These are phyloP conservation scores for Backusella psychrophila DNA, from an alignment of 192 early-diverging fungal genomes.

Conservation along the genomic window DNA sequence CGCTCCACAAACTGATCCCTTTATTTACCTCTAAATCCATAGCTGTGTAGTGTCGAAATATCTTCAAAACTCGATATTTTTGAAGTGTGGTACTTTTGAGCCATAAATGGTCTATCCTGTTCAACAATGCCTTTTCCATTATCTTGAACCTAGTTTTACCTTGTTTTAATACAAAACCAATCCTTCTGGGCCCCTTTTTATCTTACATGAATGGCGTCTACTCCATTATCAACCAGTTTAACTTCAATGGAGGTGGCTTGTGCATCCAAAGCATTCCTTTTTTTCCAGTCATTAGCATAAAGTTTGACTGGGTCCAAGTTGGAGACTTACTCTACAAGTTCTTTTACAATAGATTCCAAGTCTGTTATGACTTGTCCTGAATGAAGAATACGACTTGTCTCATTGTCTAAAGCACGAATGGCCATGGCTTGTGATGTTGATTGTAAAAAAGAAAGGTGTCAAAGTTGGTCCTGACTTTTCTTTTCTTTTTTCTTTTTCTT, in stretches of 20 bases:
- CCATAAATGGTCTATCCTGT: constrained; percentile 34
- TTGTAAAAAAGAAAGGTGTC: background rate
- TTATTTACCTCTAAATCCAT: constrained; percentile 38
- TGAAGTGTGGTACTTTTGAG: constrained; percentile 36
- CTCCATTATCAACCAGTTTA: constrained; percentile 33
- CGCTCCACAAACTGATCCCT: no score
- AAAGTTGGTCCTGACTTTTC: background rate
- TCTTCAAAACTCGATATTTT: constrained; percentile 37
- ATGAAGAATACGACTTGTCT: constrained; percentile 29
- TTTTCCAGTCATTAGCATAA: background rate
- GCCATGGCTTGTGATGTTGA: background rate
- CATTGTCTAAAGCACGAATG: constrained; percentile 19
- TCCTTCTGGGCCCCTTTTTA: background rate
- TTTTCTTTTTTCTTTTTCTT: background rate
- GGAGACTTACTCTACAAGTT: constrained; percentile 36
- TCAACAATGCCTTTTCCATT: constrained; percentile 38
- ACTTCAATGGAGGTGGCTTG: constrained; percentile 35
- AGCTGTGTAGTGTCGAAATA: constrained; percentile 22
- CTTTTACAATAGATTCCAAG: constrained; percentile 36
- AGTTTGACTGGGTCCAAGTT: background rate
- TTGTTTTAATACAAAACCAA: background rate
- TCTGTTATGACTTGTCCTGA: constrained; percentile 40
- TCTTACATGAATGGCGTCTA: constrained; percentile 32
- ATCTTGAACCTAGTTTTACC: constrained; percentile 28
- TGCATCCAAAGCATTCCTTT: constrained; percentile 43